A percentile compares a stretch with the other conserved stretches of the same genome.
Evolutionary conservation across 345 rosid genomes (phyloP).

Genomic region (Populus ilicifolia): DNA sequence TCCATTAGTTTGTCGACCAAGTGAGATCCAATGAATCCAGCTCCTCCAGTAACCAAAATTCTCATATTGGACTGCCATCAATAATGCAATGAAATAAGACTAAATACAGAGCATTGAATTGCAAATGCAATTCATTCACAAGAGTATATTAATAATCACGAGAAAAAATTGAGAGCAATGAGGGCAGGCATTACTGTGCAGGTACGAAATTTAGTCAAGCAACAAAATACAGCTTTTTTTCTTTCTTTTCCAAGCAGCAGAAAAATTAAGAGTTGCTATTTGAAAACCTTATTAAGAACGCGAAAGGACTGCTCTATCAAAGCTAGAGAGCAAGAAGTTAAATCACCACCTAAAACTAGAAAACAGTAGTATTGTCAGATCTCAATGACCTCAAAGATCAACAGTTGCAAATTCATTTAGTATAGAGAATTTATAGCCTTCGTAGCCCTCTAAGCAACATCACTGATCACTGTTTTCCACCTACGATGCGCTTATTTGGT

Average conservation of each 20-base stretch:
- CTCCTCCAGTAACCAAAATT: conserved; percentile 92
- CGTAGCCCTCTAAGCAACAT: background rate
- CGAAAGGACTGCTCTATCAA: no score
- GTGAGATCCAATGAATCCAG: conserved; percentile 97
- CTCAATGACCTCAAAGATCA: conserved; percentile 13
- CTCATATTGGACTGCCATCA: conserved; percentile 82
- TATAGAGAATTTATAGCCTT: background rate
- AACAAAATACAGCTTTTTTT: background rate
- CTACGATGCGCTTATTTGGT: background rate
- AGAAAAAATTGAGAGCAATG: background rate
- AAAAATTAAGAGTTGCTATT: background rate
- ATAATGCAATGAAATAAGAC: background rate
- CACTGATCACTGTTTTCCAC: background rate
- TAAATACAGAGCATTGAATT: background rate
- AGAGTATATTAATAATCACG: conserved; percentile 1
- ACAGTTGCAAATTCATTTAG: background rate
- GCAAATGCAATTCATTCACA: background rate
- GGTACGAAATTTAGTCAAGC: background rate
- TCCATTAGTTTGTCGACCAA: conserved; percentile 89
- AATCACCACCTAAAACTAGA: background rate
- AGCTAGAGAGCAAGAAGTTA: background rate
- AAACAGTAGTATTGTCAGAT: background rate
- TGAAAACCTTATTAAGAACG: no score
- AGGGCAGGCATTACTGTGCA: no score
- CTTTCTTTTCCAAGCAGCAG: background rate